Conservation (phyloP, 257 asterid genomes). For the Przewalskia tangutica region DNA sequence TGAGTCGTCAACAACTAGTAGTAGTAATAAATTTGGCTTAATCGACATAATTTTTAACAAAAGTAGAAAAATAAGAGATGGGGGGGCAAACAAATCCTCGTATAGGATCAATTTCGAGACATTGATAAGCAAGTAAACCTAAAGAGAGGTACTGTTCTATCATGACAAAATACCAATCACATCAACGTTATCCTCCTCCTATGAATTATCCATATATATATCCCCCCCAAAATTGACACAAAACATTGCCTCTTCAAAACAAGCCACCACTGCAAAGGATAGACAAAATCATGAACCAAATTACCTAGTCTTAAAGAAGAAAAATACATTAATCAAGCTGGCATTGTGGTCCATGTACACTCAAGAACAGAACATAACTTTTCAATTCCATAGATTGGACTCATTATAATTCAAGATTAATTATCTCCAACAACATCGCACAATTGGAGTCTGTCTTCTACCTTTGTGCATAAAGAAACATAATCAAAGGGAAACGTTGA, state of each 20-base stretch:
- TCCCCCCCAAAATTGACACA: neutral
- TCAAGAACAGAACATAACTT: neutral
- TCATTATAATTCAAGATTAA: neutral
- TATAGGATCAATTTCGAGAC: neutral
- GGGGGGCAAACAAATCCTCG: no score
- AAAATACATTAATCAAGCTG: conserved; percentile 1
- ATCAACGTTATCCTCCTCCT: neutral
- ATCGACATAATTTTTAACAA: neutral
- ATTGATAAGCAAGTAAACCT: neutral
- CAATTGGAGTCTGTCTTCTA: no score
- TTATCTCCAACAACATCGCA: neutral
- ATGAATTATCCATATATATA: neutral
- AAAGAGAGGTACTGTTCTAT: neutral
- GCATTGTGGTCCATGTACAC: neutral
- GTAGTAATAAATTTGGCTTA: neutral
- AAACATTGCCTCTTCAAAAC: neutral
- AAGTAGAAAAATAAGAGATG: no score
- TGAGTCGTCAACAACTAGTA: neutral
- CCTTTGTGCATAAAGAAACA: no score
- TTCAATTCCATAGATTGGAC: neutral
- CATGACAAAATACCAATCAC: neutral
- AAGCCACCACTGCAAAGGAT: neutral
- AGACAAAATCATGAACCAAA: neutral
- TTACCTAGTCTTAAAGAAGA: neutral
- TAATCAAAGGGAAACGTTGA: no score